Base-by-base conservation (phyloP, 768 basidiomycete genomes). In the Tulasnella sp. region DNA sequence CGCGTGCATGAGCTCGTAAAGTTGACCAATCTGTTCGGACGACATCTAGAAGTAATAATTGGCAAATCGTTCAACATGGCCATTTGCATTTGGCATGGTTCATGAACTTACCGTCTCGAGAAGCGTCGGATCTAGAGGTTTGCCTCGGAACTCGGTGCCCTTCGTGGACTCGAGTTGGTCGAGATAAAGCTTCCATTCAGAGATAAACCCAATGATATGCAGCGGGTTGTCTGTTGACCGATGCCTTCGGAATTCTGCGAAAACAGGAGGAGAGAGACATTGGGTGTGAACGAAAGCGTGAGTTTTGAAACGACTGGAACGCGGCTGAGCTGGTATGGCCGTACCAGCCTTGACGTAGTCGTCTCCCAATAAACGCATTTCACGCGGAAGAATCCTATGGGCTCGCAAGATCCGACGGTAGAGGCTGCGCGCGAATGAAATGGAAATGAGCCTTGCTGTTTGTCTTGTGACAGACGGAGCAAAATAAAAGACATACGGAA, bases 111-210 rank as follows among this genome's bases (percentile, higher is more conserved):
- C 93, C 88, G 93, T 93, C 82, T 94, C 93, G 78, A 93, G 88
- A 34, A 89, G 81, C 1, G 88, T 89, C 12, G 89, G 82, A 81
- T 95, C 92, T 45, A 96, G 83, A 77, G 84, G 91, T 82, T 88
- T 90, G 39, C 91, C 92, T 38, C 80, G 80, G 80, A 92, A 94
- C 40, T 83, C 81, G 2, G 81, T 84, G 1, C 74, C 71, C 42
- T 87, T 85, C 6, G 83, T 81, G 36, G 80, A 83, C 15, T 89
- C 90, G 40, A 92, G 82, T 77, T 88, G 83, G 79, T 97, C 94
- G 75, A 98, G 86, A 83, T 99, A 99, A 76, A 88, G 82, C 83
- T 97, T 97, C 97, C 97, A 99, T 80, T 98, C 93, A 3, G 92
- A 91, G 11, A 99, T 86, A 81, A 99, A 99, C 2, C 94, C 96